Conservation (phyloP, 164 flowering plant genomes). For the Annona cherimola region DNA sequence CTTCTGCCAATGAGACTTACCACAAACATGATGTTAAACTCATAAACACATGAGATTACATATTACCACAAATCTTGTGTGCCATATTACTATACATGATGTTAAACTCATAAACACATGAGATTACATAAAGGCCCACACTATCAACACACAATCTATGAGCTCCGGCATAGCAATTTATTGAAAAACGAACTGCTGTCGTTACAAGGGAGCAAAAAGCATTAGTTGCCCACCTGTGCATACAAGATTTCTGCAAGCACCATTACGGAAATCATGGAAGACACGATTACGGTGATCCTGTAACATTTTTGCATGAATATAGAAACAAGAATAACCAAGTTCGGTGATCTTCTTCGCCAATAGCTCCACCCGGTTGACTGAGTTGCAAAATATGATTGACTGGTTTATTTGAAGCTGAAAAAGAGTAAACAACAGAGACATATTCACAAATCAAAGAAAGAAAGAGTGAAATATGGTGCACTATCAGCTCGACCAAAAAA, state of each 20-base stretch:
- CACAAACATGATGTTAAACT: too few relatives aligned
- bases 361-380: slow-evolving; percentile 93
- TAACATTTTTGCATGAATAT: slow-evolving; percentile 98
- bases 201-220: neutral
- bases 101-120: too few relatives aligned
- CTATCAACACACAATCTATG: too few relatives aligned
- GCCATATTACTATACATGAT: too few relatives aligned
- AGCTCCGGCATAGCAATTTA: too few relatives aligned
- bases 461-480: neutral
- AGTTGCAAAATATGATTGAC: slow-evolving; percentile 96
- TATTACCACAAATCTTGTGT: too few relatives aligned
- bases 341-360: slow-evolving; percentile 98
- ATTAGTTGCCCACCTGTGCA: slow-evolving; percentile 63
- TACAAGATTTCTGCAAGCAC: slow-evolving; percentile 99
- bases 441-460: neutral
- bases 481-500: too few relatives aligned
- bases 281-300: slow-evolving; percentile 98
- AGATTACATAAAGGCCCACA: too few relatives aligned
- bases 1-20: too few relatives aligned
- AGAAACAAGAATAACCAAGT: slow-evolving; percentile 97
- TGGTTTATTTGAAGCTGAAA: slow-evolving; percentile 98
- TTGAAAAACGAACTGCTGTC: neutral
- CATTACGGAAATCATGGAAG: slow-evolving; percentile 98
- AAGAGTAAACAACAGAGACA: neutral
- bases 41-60: too few relatives aligned